Conservation (phyloP, 2,329 filamentous ascomycete species). For the Talaromyces sp. region DNA sequence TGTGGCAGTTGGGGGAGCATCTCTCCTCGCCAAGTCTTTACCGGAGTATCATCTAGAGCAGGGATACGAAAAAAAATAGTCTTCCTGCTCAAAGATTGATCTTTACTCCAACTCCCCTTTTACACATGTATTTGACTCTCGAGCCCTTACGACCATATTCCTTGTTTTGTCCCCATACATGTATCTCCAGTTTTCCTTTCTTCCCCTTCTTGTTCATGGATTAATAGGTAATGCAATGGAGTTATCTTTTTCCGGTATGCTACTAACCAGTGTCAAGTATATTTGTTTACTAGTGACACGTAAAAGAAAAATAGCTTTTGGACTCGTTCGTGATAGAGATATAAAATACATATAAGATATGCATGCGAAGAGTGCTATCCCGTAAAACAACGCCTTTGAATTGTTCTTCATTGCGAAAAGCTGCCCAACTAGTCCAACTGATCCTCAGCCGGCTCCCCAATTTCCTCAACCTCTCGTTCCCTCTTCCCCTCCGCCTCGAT, state of each 20-base stretch:
- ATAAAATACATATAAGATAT: conserved; percentile 10
- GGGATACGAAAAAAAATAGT: background rate
- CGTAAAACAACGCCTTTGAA: background rate
- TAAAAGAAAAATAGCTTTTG: background rate
- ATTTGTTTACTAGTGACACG: background rate
- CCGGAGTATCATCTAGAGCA: background rate
- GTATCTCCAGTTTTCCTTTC: conserved; percentile 16
- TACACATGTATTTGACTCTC: conserved; percentile 18
- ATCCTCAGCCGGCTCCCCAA: conserved; percentile 48
- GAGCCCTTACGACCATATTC: conserved; percentile 15
- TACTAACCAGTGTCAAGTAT: background rate
- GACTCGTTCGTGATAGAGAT: background rate
- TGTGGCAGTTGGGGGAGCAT: background rate
- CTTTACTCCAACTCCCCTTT: background rate
- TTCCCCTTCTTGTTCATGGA: conserved; percentile 19
- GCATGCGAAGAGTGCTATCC: background rate
- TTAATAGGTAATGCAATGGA: conserved; percentile 23
- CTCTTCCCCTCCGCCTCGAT: conserved; percentile 58
- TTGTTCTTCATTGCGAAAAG: no score
- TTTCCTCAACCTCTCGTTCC: conserved; percentile 53
- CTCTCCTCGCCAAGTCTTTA: background rate
- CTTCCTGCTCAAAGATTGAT: background rate
- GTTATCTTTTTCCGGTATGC: conserved; percentile 10
- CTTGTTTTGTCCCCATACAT: conserved; percentile 13
- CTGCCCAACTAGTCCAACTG: conserved; percentile 21